Percentiles rank a stretch among this genome's conserved stretches.
These are phyloP conservation scores for Candida loeiensis DNA, from an alignment of 805 yeast species.

Conservation along the genomic window DNA sequence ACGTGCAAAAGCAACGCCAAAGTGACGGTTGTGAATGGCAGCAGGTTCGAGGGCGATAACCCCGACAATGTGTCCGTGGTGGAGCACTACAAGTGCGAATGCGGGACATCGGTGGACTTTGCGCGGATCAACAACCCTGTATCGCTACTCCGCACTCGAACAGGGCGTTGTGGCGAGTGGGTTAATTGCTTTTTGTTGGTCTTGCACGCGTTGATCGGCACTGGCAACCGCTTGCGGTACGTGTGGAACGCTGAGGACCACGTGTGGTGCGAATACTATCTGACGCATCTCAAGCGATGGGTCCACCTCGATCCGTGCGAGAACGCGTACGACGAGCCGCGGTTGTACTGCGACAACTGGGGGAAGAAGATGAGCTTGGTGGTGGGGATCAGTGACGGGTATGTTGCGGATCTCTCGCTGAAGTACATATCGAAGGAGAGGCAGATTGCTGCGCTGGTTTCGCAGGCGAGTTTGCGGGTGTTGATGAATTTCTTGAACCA, in stretches of 20 bases:
- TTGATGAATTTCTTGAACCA: constrained; percentile 37
- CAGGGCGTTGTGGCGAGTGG: constrained; percentile 96
- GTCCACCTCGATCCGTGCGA: constrained; percentile 89
- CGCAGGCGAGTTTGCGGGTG: constrained; percentile 38
- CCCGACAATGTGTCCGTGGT: constrained; percentile 48
- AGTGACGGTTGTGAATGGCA: constrained; percentile 41
- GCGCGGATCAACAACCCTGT: constrained; percentile 74
- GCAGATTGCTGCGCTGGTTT: constrained; percentile 35
- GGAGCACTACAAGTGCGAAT: constrained; percentile 66
- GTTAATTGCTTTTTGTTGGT: constrained; percentile 76
- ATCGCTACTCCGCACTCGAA: constrained; percentile 55
- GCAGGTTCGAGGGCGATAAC: constrained; percentile 32
- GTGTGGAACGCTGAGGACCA: constrained; percentile 92
- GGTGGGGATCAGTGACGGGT: constrained; percentile 61
- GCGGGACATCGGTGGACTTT: constrained; percentile 51
- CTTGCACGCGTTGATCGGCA: constrained; percentile 57
- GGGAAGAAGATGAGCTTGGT: constrained; percentile 90
- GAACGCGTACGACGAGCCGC: constrained; percentile 77
- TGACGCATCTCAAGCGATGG: constrained; percentile 62
- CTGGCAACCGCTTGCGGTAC: constrained; percentile 46
- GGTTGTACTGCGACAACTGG: constrained; percentile 79
- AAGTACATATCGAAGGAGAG: constrained; percentile 54
- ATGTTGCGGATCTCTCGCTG: constrained; percentile 64
- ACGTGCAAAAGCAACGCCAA: constrained; percentile 40
- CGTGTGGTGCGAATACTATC: constrained; percentile 92